A percentile compares a stretch with the other conserved stretches of the same genome.
Conservation (phyloP, 1,284 basidiomycete genomes). For the Singerocomus inundabilis region DNA sequence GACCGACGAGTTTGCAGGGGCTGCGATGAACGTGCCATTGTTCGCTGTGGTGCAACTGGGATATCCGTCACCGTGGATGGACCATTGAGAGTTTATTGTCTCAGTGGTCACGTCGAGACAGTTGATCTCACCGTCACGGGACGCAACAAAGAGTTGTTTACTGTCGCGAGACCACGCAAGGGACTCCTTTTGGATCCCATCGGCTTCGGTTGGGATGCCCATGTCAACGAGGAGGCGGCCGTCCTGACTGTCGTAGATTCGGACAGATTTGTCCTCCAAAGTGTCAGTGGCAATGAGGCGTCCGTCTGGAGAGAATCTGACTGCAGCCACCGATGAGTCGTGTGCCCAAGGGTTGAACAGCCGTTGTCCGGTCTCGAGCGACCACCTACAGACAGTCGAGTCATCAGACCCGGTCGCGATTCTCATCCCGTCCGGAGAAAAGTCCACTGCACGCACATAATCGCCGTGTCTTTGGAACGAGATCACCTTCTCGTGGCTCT, state of each 20-base stretch:
- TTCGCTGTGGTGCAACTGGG: constrained; percentile 4
- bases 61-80: background rate
- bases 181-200: background rate
- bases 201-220: background rate
- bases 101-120: constrained; percentile 1
- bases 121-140: background rate
- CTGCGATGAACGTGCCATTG: constrained; percentile 6
- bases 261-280: background rate
- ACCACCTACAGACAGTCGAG: constrained; percentile 8
- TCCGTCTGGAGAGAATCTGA: constrained; percentile 16
- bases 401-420: constrained; percentile 10
- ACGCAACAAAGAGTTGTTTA: constrained; percentile 5
- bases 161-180: constrained; percentile 10
- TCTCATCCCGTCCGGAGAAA: constrained; percentile 8
- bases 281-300: constrained; percentile 8
- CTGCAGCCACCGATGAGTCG: background rate
- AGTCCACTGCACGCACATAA: constrained; percentile 1
- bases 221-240: background rate
- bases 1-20: constrained; percentile 2
- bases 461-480: background rate
- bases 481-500: background rate
- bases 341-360: background rate
- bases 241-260: background rate
- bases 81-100: background rate
- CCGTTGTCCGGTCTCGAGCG: background rate